Evolutionary conservation across 176 grass and related monocot genomes (phyloP), one percentile per base, ranked within the genome.

Genomic region (Otatea glauca): DNA sequence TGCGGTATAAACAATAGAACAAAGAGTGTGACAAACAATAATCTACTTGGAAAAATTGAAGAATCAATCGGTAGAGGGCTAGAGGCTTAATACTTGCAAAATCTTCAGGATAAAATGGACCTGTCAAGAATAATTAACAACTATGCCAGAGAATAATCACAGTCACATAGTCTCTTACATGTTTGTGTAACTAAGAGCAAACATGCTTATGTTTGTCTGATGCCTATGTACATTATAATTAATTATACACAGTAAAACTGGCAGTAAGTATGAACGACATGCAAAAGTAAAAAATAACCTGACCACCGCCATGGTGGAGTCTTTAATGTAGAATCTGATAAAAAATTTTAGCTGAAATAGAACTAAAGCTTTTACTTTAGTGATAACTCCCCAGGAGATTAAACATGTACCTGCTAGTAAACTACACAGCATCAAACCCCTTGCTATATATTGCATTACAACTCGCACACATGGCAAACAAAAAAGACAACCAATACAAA

Each of bases 21-120:
- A 60, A 60, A 60, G 56, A n/a, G 56, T 24, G 21, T 60, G n/a
- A 60, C n/a, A 60, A 60, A 60, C 56, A 60, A 60, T 60, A 60
- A 58, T 60, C 56, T 60, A 60, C 21, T 60, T 24, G 56, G 54
- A 58, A 58, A n/a, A n/a, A 3, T 58, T 58, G 54, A 58, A 58
- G 54, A n/a, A n/a, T 58, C 54, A 58, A 58, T 58, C 20, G 0
- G 20, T 10, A 20, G 54, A 58, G 54, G 7, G 3, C 7, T 10
- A 20, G 54, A 58, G 54, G 7, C 56, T 60, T 60, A 53, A 53
- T 53, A 60, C 9, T 24, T 24, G 56, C 56, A 60, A 60, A 60
- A 24, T 24, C n/a, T 60, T 60, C 9, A 3, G 20, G n/a, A 58
- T 20, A 58, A 58, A 56, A n/a, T 58, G 20, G 20, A 20, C 54